Conservation (phyloP, 2,329 filamentous ascomycete genomes). For the Magnaporthales sp. region DNA sequence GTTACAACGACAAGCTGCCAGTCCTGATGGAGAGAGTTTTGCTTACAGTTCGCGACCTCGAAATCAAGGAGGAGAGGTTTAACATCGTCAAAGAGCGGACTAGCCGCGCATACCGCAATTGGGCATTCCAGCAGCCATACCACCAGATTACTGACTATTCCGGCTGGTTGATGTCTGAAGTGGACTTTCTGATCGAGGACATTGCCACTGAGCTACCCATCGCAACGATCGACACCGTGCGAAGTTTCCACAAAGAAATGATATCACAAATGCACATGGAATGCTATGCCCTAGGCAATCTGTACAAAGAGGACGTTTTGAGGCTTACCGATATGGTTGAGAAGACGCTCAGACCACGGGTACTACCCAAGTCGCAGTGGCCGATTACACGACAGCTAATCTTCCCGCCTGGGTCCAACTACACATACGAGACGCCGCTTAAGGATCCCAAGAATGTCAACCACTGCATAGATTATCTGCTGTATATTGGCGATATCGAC, state of each 20-base stretch:
- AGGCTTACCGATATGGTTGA: conserved; percentile 79
- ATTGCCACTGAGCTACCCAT: conserved; percentile 66
- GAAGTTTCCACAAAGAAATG: conserved; percentile 70
- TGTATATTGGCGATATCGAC: conserved; percentile 57
- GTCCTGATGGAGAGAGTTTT: conserved; percentile 87
- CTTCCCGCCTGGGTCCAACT: conserved; percentile 73
- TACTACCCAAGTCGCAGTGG: conserved; percentile 71
- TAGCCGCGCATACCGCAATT: conserved; percentile 70
- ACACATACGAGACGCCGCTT: conserved; percentile 69
- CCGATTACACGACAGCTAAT: conserved; percentile 68
- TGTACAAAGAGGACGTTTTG: conserved; percentile 89
- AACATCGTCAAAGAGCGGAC: conserved; percentile 84
- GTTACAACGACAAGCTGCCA: conserved; percentile 94
- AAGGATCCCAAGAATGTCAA: conserved; percentile 86
- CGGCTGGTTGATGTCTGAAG: conserved; percentile 69
- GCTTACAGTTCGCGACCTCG: conserved; percentile 72
- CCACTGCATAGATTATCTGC: conserved; percentile 72
- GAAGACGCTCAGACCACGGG: conserved; percentile 63
- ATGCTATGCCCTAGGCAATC: conserved; percentile 79
- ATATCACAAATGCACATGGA: conserved; percentile 82
- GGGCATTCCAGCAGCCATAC: conserved; percentile 81
- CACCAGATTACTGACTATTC: conserved; percentile 80
- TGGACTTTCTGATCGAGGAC: conserved; percentile 71
- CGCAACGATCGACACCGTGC: conserved; percentile 66
- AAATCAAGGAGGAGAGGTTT: conserved; percentile 81